Conservation (phyloP, 768 basidiomycete genomes). For the Mycena epipterygia region DNA sequence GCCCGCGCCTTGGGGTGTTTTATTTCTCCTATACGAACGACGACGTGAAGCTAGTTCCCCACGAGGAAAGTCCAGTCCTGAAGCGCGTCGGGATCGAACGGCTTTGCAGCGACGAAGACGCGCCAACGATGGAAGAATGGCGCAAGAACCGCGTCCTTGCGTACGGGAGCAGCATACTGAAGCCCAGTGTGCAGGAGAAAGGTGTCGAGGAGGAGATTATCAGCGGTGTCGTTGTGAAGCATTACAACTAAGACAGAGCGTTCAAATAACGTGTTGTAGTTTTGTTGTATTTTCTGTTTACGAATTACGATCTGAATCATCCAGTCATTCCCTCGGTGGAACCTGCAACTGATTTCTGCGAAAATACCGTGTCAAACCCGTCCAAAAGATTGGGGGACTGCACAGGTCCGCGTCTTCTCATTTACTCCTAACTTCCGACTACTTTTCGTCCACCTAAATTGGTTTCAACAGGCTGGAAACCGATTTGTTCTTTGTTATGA, state of each 20-base stretch:
- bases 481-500: too few species aligned
- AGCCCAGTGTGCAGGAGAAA: conserved; percentile 45
- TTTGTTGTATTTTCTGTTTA: too few species aligned
- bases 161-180: conserved; percentile 55
- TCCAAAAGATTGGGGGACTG: too few species aligned
- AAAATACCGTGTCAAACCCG: too few species aligned
- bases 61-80: conserved; percentile 57
- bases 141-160: conserved; percentile 54
- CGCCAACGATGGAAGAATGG: conserved; percentile 59
- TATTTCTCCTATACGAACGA: conserved; percentile 63
- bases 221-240: conserved; percentile 59
- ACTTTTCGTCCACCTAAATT: too few species aligned
- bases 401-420: too few species aligned
- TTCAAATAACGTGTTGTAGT: too few species aligned
- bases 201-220: conserved; percentile 63
- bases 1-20: conserved; percentile 61
- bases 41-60: conserved; percentile 55
- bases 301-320: too few species aligned
- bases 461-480: too few species aligned
- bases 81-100: conserved; percentile 52
- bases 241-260: conserved; percentile 63
- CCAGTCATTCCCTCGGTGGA: too few species aligned
- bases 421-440: too few species aligned
- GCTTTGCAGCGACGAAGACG: conserved; percentile 49
- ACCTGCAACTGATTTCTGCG: too few species aligned